phyloP scores from a whole-genome alignment of 2,329 filamentous ascomycete species.

The Furcasterigmium furcatum region DNA sequence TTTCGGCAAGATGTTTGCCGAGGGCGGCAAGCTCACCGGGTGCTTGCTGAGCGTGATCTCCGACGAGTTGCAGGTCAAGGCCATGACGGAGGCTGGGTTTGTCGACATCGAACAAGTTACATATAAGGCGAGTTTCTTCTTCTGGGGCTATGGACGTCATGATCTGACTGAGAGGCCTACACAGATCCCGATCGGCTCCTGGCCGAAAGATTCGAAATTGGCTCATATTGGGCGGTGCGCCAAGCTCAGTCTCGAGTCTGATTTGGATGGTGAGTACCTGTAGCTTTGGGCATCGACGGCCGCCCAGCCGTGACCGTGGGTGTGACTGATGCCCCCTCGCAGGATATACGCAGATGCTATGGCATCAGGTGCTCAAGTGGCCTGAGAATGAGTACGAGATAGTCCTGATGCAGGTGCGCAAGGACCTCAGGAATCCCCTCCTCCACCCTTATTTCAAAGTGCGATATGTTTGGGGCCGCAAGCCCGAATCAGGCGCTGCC shows the following conservation, averaged over 20 bases:
- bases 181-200: conserved; percentile 14
- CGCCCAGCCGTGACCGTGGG: no score
- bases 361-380: conserved; percentile 6
- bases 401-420: conserved; percentile 4
- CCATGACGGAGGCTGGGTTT: conserved; percentile 10
- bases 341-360: conserved; percentile 1
- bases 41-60: conserved; percentile 1
- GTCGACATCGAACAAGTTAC: conserved; percentile 6
- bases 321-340: no score
- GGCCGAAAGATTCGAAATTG: conserved; percentile 24
- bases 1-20: conserved; percentile 10
- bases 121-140: conserved; percentile 3
- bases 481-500: no score
- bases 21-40: conserved; percentile 5
- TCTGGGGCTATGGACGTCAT: background rate
- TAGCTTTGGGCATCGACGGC: background rate
- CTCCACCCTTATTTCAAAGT: background rate
- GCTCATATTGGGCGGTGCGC: conserved; percentile 10
- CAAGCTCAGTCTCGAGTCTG: background rate
- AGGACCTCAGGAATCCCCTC: background rate
- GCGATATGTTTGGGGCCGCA: background rate
- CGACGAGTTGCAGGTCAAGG: conserved; percentile 8
- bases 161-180: no score
- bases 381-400: conserved; percentile 3
- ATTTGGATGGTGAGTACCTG: conserved; percentile 16